A percentile compares a stretch with the other conserved stretches of the same genome.
Evolutionary conservation across 805 yeast species (phyloP).

Genomic region (Monosporozyma yasuniensis): DNA sequence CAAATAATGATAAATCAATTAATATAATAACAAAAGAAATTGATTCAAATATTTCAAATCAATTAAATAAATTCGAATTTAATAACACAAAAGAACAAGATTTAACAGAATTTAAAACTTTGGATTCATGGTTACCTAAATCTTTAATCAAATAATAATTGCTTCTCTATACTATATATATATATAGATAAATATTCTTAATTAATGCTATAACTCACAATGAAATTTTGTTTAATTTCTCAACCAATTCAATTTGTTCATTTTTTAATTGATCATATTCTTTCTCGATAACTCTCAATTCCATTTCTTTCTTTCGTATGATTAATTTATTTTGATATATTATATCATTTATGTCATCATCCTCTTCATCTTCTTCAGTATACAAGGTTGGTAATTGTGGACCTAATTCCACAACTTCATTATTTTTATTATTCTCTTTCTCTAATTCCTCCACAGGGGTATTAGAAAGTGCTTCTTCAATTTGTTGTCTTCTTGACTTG

Average conservation of each 20-base stretch:
- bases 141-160: not conserved
- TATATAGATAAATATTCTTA: not conserved
- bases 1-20: not conserved
- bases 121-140: not conserved
- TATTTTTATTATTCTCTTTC: constrained; percentile 7
- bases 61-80: not conserved
- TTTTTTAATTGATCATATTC: constrained; percentile 5
- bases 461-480: constrained; percentile 16
- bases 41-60: not conserved
- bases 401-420: constrained; percentile 9
- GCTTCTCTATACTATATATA: not conserved
- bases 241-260: constrained; percentile 1
- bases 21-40: not conserved
- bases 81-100: not conserved
- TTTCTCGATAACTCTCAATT: constrained; percentile 4
- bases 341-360: constrained; percentile 1
- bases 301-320: constrained; percentile 6
- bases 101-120: not conserved
- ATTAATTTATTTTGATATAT: constrained; percentile 6
- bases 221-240: not conserved
- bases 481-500: constrained; percentile 9
- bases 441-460: not conserved
- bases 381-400: constrained; percentile 4
- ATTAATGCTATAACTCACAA: not conserved
- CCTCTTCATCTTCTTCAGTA: constrained; percentile 1